Percentiles rank a stretch among this genome's conserved stretches.
phyloP scores from a whole-genome alignment of 1,284 basidiomycete species.

The Moesziomyces aphidis region DNA sequence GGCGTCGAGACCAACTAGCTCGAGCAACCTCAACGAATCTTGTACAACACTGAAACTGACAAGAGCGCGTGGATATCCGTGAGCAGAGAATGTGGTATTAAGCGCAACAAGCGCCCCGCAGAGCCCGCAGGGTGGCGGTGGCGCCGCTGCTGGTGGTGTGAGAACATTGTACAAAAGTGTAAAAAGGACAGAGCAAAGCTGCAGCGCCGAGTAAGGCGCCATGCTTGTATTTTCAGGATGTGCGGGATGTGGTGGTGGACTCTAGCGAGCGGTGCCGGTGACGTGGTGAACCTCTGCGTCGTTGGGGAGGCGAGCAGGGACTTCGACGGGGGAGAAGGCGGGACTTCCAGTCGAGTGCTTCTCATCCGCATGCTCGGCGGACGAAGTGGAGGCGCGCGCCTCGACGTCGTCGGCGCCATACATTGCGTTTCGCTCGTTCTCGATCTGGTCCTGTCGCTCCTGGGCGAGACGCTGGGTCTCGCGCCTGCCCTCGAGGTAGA shows the following conservation, averaged over 20 bases:
- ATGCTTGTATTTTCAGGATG: neutral
- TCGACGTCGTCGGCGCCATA: conserved; percentile 47
- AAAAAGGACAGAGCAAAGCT: conserved; percentile 1
- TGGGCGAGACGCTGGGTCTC: conserved; percentile 49
- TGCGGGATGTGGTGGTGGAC: neutral
- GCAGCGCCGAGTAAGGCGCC: no score
- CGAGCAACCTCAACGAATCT: neutral
- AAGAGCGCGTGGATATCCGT: neutral
- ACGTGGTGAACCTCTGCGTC: conserved; percentile 9
- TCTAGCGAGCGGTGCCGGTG: conserved; percentile 20
- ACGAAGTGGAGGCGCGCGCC: conserved; percentile 27
- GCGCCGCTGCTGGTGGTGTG: neutral
- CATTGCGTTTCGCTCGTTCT: conserved; percentile 49
- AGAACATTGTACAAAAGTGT: neutral
- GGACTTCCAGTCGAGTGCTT: conserved; percentile 41
- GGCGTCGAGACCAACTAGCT: conserved; percentile 19
- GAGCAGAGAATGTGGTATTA: neutral
- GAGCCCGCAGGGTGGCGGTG: no score
- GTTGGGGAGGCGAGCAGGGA: conserved; percentile 13
- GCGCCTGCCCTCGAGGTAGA: conserved; percentile 60
- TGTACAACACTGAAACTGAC: neutral
- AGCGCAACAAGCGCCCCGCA: neutral
- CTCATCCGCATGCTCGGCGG: conserved; percentile 25
- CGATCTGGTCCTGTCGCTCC: conserved; percentile 48
- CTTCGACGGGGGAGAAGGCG: conserved; percentile 29